phyloP scores from a whole-genome alignment of 345 rosid genomes.

The Excoecaria agallocha region DNA sequence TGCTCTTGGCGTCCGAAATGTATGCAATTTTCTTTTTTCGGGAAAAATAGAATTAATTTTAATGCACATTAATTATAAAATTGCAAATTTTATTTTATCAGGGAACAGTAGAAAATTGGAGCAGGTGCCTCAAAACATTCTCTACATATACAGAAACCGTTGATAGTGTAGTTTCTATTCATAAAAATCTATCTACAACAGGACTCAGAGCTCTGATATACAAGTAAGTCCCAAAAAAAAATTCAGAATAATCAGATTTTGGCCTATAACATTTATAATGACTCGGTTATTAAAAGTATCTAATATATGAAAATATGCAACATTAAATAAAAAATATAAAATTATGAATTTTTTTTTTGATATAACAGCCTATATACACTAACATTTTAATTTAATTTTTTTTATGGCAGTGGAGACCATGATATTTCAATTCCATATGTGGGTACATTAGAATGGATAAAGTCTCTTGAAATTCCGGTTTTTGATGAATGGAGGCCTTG shows the following conservation, averaged over 20 bases:
- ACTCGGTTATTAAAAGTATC: too few species aligned
- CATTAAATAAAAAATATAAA: too few species aligned
- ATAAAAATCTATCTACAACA: constrained; percentile 10
- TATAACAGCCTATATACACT: too few species aligned
- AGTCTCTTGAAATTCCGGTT: constrained; percentile 25
- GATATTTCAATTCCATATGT: constrained; percentile 33
- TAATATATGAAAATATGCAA: too few species aligned
- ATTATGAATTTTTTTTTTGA: too few species aligned
- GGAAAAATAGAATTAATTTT: not conserved
- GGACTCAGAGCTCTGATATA: constrained; percentile 8
- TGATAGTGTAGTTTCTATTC: not conserved
- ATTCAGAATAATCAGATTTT: too few species aligned
- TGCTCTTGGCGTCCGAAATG: constrained; percentile 8
- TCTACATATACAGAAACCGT: constrained; percentile 5
- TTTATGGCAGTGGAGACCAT: constrained; percentile 31
- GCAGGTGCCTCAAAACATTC: not conserved
- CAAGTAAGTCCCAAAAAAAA: not conserved
- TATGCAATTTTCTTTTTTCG: not conserved
- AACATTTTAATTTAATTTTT: not conserved
- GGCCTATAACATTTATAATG: too few species aligned
- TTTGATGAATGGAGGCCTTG: constrained; percentile 37
- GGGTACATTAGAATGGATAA: constrained; percentile 35
- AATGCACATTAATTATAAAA: not conserved
- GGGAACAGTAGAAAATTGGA: constrained; percentile 9
- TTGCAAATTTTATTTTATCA: not conserved